A percentile compares a stretch with the other conserved stretches of the same genome.
These are phyloP conservation scores for Helianthus tuberosus DNA, from an alignment of 129 eudicot genomes.

Conservation along the genomic window DNA sequence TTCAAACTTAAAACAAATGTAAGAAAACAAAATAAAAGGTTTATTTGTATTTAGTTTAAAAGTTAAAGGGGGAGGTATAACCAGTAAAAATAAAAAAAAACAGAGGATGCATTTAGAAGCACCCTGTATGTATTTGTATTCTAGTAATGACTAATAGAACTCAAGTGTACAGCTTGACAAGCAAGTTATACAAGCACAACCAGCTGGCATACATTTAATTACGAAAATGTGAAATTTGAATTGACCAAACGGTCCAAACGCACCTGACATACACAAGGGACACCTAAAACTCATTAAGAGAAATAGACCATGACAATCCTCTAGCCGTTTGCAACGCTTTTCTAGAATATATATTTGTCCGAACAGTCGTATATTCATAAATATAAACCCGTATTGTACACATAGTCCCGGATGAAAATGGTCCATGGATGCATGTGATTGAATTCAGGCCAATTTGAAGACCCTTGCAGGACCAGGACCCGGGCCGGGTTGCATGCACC, in stretches of 20 bases:
- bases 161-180: conserved; percentile 8
- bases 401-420: conserved; percentile 26
- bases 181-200: conserved; percentile 25
- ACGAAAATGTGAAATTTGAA: conserved; percentile 15
- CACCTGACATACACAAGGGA: conserved; percentile 38
- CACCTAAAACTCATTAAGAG: conserved; percentile 5
- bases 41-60: no score
- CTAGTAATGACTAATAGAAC: neutral
- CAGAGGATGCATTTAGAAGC: no score
- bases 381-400: conserved; percentile 21
- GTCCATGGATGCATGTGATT: conserved; percentile 44
- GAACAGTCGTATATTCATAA: neutral
- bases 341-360: neutral
- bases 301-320: conserved; percentile 23
- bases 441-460: conserved; percentile 23
- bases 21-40: no score
- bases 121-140: no score
- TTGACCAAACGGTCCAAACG: conserved; percentile 42
- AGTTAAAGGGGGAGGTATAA: no score
- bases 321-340: conserved; percentile 1
- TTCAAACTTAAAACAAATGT: no score
- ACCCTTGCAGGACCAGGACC: conserved; percentile 38
- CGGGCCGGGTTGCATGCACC: conserved; percentile 31
- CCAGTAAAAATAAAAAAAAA: no score
- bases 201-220: conserved; percentile 8